Evolutionary conservation across 306 rosid genomes (phyloP), one percentile per base, ranked within the genome.

Genomic region (Cucumis hystrix): DNA sequence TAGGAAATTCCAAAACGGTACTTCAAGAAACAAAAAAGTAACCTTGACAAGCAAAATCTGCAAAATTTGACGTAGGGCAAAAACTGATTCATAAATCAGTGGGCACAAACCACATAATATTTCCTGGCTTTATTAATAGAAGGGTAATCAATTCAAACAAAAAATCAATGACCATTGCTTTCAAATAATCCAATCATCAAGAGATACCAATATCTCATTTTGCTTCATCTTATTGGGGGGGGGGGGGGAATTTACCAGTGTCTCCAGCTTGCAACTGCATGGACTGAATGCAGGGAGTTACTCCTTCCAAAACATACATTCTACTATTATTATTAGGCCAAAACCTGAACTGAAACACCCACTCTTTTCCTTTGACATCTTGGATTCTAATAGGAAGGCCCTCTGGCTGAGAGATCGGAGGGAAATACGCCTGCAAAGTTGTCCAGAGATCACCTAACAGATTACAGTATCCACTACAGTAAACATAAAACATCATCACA

Each of bases 261-360:
- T 95, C 99, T 80, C 99, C 99, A 78, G 99, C 99, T 84, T 95
- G 99, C 87, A 95, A 86, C 88, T 92, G 99, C 99, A 95, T 95
- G 58, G 99, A 95, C 86, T 95, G 99, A 77, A 95, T 95, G 88
- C 99, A 95, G 40, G 99, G 97, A 17, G 99, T 95, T 66, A 95
- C 97, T 13, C 99, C 99, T 86, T 95, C 99, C 83, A 95, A 87
- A 82, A 95, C 99, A 75, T 95, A 95, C 99, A 95, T 95, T 85
- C 99, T 92, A 88, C 99, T 95, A 86, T 95, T 95, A 80, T 95
- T 95, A 78, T 95, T 95, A n/a, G 99, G 99, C 99, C 99, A 95
- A 87, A 95, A 95, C 85, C 99, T 90, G 87, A 95, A 95, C 80
- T 95, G 99, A 81, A 95, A 95, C 68, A 95, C 88, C 99, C 99